Conservation (phyloP, 1,139 yeast species). For the Arxiozyma slooffiae region DNA sequence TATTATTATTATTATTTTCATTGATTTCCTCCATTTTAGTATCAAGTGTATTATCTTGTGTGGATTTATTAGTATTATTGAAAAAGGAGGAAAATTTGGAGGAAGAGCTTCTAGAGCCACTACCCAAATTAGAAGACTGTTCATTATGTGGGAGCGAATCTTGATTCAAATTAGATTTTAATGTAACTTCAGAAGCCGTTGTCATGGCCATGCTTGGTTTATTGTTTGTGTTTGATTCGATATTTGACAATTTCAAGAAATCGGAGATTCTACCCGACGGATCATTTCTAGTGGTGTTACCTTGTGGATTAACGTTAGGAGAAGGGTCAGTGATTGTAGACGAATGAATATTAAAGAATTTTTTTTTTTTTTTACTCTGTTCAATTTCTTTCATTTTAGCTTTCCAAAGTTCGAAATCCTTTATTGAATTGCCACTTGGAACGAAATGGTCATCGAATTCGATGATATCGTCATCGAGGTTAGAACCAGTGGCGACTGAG, state of each 20-base stretch:
- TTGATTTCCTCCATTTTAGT: neutral
- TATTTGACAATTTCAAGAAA: constrained; percentile 19
- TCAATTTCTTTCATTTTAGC: constrained; percentile 50
- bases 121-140: neutral
- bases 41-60: neutral
- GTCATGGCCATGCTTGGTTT: neutral
- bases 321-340: neutral
- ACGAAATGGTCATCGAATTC: constrained; percentile 29
- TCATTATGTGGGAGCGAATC: neutral
- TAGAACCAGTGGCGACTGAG: neutral
- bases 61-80: constrained; percentile 10
- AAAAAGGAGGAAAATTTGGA: constrained; percentile 31
- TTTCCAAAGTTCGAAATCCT: constrained; percentile 69
- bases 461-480: constrained; percentile 7
- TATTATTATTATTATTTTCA: constrained; percentile 1
- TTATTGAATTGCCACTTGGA: constrained; percentile 44
- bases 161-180: neutral
- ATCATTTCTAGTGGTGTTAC: neutral
- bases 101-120: constrained; percentile 17
- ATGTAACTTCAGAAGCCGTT: neutral
- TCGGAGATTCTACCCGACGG: constrained; percentile 23
- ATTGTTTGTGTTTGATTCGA: neutral
- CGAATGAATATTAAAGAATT: neutral
- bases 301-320: neutral
- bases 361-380: constrained; percentile 33